A percentile compares a stretch with the other conserved stretches of the same genome.
Evolutionary conservation across 257 asterid species (phyloP).

Genomic region (Oldenlandia corymbosa): DNA sequence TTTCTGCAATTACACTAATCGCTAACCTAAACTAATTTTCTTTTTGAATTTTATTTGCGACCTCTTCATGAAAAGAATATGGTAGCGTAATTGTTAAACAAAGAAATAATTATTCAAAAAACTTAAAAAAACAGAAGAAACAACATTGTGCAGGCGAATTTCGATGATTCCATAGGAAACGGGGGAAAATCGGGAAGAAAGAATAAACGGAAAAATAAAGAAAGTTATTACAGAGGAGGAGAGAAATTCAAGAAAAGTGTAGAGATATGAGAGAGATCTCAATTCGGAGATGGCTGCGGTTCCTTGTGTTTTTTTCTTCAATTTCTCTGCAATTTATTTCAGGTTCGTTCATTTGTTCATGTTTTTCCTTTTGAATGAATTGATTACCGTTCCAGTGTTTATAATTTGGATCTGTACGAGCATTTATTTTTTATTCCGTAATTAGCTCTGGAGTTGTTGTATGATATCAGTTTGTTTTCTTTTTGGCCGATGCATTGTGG

Average conservation of each 20-base stretch:
- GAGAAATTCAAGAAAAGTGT: conserved; percentile 14
- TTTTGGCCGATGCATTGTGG: not conserved
- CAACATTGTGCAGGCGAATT: not conserved
- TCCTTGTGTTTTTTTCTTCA: conserved; percentile 39
- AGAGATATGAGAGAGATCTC: conserved; percentile 51
- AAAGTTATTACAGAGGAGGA: not conserved
- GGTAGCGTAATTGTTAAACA: conserved; percentile 15
- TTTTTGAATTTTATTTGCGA: too few relatives aligned
- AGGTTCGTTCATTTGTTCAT: conserved; percentile 30
- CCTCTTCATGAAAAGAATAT: not conserved
- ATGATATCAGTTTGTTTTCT: not conserved
- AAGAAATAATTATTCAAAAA: not conserved
- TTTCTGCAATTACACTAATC: too few relatives aligned
- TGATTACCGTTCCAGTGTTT: not conserved
- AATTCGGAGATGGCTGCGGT: conserved; percentile 32
- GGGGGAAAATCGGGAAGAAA: not conserved
- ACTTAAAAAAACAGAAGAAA: not conserved
- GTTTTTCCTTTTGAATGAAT: not conserved
- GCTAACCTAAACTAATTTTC: too few relatives aligned
- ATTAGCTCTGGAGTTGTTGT: too few relatives aligned
- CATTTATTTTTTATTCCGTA: too few relatives aligned
- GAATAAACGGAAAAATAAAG: not conserved
- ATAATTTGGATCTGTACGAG: not conserved
- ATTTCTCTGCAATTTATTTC: conserved; percentile 36
- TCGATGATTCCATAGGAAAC: conserved; percentile 7